Evolutionary conservation across 345 rosid species (phyloP), one percentile per base, ranked within the genome.

Genomic region (Syzygium aromaticum): DNA sequence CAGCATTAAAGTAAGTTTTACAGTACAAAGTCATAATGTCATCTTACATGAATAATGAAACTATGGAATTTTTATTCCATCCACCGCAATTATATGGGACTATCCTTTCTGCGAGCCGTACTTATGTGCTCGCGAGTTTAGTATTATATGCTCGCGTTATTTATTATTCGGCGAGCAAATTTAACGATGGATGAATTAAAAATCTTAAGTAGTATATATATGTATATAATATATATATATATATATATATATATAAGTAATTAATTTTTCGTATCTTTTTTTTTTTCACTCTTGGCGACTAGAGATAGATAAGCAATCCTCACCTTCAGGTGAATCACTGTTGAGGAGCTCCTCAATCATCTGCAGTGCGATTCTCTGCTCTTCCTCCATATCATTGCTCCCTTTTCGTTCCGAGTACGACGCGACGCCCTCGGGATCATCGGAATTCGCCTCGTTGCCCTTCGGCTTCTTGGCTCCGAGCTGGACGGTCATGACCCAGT

Each of bases 271-370:
- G 49, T 73, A 33, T 33, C 33, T 40, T 73, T 33, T 67, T 33
- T 33, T 33, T 54, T 33, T 3, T 64, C 80, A 73, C 49, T 33
- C 25, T 73, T 38, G 80, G 80, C 80, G 46, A 33, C 46, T 73
- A 5, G 80, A 73, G 80, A 21, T 46, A 19, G 80, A 73, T 5
- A 73, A 73, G 49, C 49, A 73, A 52, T 52, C 59, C 40, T 52
- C 43, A 51, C 57, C 85, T 27, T 54, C 53, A 15, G 89, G 86
- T 25, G 92, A 94, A 84, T 94, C 94, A 89, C 94, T 88, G 85
- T 95, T 95, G 28, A 97, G 98, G 86, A 97, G 94, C 89, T 97
- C 99, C 89, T 97, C 99, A 52, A 97, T 96, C 99, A 97, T 97
- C 87, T 97, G 98, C 93, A 96, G 67, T 43, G 99, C 98, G 33